Percentiles rank a stretch among this genome's conserved stretches.
Evolutionary conservation across 495 filamentous ascomycete genomes (phyloP).

Genomic region (Xylaria intraflava): DNA sequence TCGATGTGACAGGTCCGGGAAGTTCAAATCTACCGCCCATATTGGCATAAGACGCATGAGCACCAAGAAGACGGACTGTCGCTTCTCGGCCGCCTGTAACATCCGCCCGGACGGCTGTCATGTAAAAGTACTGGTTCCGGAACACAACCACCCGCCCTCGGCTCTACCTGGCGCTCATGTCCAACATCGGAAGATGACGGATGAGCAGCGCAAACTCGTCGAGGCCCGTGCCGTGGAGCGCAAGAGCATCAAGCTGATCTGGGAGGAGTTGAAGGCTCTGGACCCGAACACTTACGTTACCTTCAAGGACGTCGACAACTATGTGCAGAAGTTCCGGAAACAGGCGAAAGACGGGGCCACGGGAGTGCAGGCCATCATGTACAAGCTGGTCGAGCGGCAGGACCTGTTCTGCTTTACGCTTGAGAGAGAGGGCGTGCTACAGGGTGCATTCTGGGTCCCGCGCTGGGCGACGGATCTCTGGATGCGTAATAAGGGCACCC

Average conservation of each 20-base stretch:
- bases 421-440: slow-evolving; percentile 16
- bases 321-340: slow-evolving; percentile 25
- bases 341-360: slow-evolving; percentile 26
- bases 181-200: slow-evolving; percentile 24
- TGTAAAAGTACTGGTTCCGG: slow-evolving; percentile 18
- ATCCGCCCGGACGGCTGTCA: slow-evolving; percentile 22
- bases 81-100: slow-evolving; percentile 22
- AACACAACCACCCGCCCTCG: slow-evolving; percentile 26
- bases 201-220: slow-evolving; percentile 24
- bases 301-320: slow-evolving; percentile 25
- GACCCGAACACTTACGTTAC: slow-evolving; percentile 20
- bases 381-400: slow-evolving; percentile 24
- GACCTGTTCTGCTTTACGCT: slow-evolving; percentile 25
- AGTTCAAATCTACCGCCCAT: slow-evolving; percentile 22
- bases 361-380: slow-evolving; percentile 24
- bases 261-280: slow-evolving; percentile 18
- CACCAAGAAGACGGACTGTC: slow-evolving; percentile 28
- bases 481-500: slow-evolving; percentile 19
- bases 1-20: slow-evolving; percentile 26
- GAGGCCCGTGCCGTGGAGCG: slow-evolving; percentile 22
- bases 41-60: slow-evolving; percentile 22
- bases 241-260: slow-evolving; percentile 22
- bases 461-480: slow-evolving; percentile 24
- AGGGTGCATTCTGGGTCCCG: slow-evolving; percentile 29
- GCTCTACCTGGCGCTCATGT: slow-evolving; percentile 17